Conservation (phyloP, 495 filamentous ascomycete species). For the Penicillium bovifimosum region DNA sequence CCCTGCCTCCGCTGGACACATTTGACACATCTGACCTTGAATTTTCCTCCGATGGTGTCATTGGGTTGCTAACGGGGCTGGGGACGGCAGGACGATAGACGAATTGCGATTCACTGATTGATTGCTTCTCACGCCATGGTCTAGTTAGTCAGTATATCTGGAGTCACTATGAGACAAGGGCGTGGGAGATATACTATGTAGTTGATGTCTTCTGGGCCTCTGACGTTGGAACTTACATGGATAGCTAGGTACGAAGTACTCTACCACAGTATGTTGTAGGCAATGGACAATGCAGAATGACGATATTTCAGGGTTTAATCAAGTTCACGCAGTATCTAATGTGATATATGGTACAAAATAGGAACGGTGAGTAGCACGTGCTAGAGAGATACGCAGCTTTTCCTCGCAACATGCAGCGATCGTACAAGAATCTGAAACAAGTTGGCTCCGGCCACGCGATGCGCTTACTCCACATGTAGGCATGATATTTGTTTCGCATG, state of each 20-base stretch:
- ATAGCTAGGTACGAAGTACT: neutral
- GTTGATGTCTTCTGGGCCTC: neutral
- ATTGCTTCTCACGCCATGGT: neutral
- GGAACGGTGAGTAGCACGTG: no score
- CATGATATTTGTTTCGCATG: slow-evolving; percentile 13
- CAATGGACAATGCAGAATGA: neutral
- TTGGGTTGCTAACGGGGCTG: neutral
- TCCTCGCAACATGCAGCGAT: neutral
- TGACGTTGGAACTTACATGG: neutral
- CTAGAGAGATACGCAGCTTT: no score
- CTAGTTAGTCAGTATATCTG: neutral
- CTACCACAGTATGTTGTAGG: no score
- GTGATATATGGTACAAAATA: no score
- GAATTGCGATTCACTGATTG: neutral
- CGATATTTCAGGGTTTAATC: neutral
- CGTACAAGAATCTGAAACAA: slow-evolving; percentile 20
- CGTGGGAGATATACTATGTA: no score
- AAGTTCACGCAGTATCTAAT: neutral
- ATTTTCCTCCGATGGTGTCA: neutral
- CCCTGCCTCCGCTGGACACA: neutral
- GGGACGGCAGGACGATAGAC: neutral
- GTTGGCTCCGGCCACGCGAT: slow-evolving; percentile 23
- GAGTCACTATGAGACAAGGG: neutral
- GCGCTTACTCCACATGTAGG: slow-evolving; percentile 18
- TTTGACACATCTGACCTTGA: slow-evolving; percentile 1